Base-by-base conservation (phyloP, 495 filamentous ascomycete species). In the Tetracladium setigerum region DNA sequence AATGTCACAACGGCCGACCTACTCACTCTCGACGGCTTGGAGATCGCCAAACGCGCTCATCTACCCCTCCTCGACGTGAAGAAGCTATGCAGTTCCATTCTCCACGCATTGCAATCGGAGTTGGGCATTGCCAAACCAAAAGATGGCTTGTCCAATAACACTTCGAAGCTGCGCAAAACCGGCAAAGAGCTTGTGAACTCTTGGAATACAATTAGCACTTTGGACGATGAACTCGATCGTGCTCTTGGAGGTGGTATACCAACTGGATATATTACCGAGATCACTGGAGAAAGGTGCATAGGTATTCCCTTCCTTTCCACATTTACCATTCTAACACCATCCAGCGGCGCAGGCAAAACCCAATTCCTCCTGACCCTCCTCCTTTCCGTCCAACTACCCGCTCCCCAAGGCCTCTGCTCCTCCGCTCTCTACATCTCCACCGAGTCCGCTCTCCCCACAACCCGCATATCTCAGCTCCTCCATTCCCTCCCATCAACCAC, bases 371-470 rank as follows among this genome's bases (percentile, higher is more conserved):
- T 88, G 5, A 83, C 80, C 31, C 77, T 98, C 19, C 81, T 90
- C 32, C 77, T 95, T 27, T 74, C 89, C 12, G 77, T 77, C 10
- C 92, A 97, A 60, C 84, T 96, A 12, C 81, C 84, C 4, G 66
- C 78, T 2, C 84, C 85, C 0, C 66, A 72, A 30, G 91, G 90
- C 2, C 72, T 92, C 9, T 72, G 69, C 17, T 75, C 78, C 40
- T 69, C 78, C 11, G 79, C 86, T 0, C 71, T 98, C 8, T 97
- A 98, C 71, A 87, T 98, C 63, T 94, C 88, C n/a, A 98, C 94
- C 33, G 94, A 97, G 61, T 79, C 87, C 1, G 73, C 87, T 0
- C 73, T 98, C 0, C 78, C 86, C 5, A 97, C 91, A 4, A 72
- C 67, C 0, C 87, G 92, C 5, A 78, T 98, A 0, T 62, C 79